Evolutionary conservation across 805 yeast genomes (phyloP), one percentile per base, ranked within the genome.

Genomic region (Zygoascus bituminiphila): DNA sequence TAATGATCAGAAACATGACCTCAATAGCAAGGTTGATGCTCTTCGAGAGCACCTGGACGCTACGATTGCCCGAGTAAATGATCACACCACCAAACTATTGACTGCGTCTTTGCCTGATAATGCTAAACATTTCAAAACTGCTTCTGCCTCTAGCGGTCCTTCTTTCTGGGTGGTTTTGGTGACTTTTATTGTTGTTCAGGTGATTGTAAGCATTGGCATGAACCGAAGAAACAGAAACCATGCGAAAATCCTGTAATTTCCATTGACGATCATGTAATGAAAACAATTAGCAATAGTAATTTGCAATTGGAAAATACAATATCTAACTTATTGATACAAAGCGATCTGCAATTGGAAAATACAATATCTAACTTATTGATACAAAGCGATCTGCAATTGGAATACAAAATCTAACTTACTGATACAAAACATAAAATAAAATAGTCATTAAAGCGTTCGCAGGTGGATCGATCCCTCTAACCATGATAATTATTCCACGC

Each of bases 171-270:
- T 48, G 22, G 48, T 58, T 9, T 37, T 58, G 19, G 53, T 55
- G 12, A 29, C 59, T 14, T 49, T 59, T 26, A 47, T 61, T 25
- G 43, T 51, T 19, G 51, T 59, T 8, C 61, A 59, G 49, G 57
- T 55, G 21, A 60, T 59, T 19, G 31, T 62, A 20, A 49, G 54
- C 14, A 61, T 53, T 15, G 68, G 62, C 2, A 62, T 61, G 54
- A 56, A 23, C 64, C 63, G 56, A 61, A 57, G 47, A 57, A 55
- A 20, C 51, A 57, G 25, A 48, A 54, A 20, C 45, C 60, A 57
- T 43, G 56, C 46, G 10, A 57, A 57, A 47, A 49, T 55, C 25
- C 42, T 54, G 26, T 55, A 36, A 44, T n/a, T n/a, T n/a, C n/a
- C n/a, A n/a, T n/a, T n/a, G n/a, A n/a, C n/a, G n/a, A 29, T 6